Evolutionary conservation across 2,329 filamentous ascomycete species (phyloP).

Genomic region (Magnaporthiopsis poae): DNA sequence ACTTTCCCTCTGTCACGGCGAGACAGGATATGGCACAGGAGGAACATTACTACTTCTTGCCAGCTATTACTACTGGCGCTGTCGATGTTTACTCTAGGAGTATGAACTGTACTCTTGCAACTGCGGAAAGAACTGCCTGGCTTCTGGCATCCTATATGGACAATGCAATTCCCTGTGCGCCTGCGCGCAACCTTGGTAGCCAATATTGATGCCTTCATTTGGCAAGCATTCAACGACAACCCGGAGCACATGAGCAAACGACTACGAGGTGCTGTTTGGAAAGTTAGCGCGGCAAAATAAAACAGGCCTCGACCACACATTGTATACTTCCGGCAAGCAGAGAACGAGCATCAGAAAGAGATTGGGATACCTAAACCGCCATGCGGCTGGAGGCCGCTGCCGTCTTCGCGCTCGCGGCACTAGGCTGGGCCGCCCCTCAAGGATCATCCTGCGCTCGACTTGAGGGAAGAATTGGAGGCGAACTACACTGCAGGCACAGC

Average conservation of each 20-base stretch:
- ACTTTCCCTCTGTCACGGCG: no score
- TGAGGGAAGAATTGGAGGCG: neutral
- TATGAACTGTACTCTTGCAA: neutral
- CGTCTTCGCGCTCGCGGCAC: slow-evolving; percentile 1
- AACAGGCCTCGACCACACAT: neutral
- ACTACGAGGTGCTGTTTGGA: neutral
- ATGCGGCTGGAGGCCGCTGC: slow-evolving; percentile 7
- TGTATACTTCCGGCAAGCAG: neutral
- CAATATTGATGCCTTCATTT: neutral
- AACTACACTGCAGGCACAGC: neutral
- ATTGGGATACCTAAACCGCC: neutral
- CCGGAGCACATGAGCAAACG: neutral
- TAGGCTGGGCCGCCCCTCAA: neutral
- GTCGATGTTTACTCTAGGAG: neutral
- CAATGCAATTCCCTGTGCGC: no score
- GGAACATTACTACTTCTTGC: neutral
- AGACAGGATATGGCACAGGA: neutral
- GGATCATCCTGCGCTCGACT: neutral
- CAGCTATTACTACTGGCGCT: neutral
- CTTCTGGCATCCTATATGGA: neutral
- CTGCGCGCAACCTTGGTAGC: neutral
- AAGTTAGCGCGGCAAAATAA: neutral
- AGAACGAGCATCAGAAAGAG: neutral
- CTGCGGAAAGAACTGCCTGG: neutral
- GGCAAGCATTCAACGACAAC: neutral